phyloP scores from a whole-genome alignment of 1,139 yeast genomes.

The Schwanniomyces etchellsii region DNA sequence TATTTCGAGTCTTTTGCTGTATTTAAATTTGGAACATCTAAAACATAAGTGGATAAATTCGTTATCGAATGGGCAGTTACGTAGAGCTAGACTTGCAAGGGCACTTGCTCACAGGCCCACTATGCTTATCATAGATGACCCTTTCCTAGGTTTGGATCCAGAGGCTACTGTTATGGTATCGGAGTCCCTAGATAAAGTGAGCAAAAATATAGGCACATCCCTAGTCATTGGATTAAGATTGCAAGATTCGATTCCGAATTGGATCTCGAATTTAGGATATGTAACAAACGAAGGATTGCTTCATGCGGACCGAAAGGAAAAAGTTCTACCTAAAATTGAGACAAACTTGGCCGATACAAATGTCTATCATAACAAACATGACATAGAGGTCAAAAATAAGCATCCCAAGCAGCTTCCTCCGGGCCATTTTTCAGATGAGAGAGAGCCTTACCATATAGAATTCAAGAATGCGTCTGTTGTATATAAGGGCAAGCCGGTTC shows the following conservation, averaged over 20 bases:
- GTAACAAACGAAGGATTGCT: slow-evolving; percentile 35
- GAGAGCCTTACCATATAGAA: slow-evolving; percentile 42
- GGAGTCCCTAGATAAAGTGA: slow-evolving; percentile 23
- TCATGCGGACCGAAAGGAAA: slow-evolving; percentile 19
- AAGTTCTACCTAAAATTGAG: slow-evolving; percentile 36
- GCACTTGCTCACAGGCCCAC: slow-evolving; percentile 63
- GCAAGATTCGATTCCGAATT: slow-evolving; percentile 70
- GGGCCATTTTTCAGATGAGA: slow-evolving; percentile 4
- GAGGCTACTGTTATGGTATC: slow-evolving; percentile 59
- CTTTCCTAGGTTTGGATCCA: slow-evolving; percentile 88
- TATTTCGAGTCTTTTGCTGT: slow-evolving; percentile 39
- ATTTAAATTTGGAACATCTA: slow-evolving; percentile 52
- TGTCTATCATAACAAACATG: slow-evolving; percentile 2
- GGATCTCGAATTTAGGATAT: slow-evolving; percentile 71
- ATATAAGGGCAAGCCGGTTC: slow-evolving; percentile 57
- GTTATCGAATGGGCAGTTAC: slow-evolving; percentile 86
- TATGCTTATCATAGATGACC: slow-evolving; percentile 76
- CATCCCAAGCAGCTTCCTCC: slow-evolving; percentile 9
- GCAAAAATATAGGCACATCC: slow-evolving; percentile 20
- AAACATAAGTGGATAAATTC: slow-evolving; percentile 77
- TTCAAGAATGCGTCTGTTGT: slow-evolving; percentile 60
- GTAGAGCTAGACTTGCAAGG: slow-evolving; percentile 83
- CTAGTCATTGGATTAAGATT: slow-evolving; percentile 69
- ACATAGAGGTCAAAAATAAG: not conserved
- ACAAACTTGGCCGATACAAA: slow-evolving; percentile 2